Percentiles rank a stretch among this genome's conserved stretches.
Evolutionary conservation across 73 alveolate genomes (phyloP).

Genomic region (Effrenium voratum): DNA sequence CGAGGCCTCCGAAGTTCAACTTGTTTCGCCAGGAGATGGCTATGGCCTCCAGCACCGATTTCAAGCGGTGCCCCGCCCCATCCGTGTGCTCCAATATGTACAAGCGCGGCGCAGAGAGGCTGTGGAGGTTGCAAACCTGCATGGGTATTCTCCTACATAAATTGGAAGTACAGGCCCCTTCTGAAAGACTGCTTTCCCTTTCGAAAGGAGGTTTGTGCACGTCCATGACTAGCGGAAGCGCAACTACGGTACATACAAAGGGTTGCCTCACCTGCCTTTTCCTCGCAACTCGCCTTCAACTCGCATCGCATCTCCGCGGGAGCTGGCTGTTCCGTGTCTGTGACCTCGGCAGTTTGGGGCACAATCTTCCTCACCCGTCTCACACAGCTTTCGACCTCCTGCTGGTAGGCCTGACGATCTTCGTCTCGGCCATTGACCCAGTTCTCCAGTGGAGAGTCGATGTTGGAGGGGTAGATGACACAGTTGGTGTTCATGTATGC

Average conservation of each 20-base stretch:
- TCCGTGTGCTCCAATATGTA: constrained; percentile 81
- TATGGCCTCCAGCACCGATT: constrained; percentile 58
- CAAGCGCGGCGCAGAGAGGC: constrained; percentile 14
- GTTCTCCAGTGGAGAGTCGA: constrained; percentile 75
- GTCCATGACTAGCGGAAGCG: no score
- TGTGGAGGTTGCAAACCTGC: constrained; percentile 64
- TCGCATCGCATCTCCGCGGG: constrained; percentile 9
- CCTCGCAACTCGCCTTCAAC: neutral
- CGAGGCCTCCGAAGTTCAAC: constrained; percentile 63
- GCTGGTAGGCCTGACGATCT: constrained; percentile 30
- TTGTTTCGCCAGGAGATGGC: constrained; percentile 38
- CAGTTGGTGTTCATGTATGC: constrained; percentile 86
- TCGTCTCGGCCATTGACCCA: constrained; percentile 70
- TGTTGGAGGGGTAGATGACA: constrained; percentile 70
- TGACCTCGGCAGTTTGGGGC: neutral
- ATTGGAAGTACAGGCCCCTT: neutral
- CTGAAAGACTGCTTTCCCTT: neutral
- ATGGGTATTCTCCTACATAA: no score
- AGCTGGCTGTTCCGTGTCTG: neutral
- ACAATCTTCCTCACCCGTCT: constrained; percentile 25
- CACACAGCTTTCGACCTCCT: constrained; percentile 9
- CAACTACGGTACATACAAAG: no score
- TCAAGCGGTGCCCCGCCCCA: constrained; percentile 73
- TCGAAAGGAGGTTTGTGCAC: no score
- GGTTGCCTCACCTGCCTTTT: neutral